phyloP scores from a whole-genome alignment of 2,329 filamentous ascomycete genomes.

The Verticillium albo-atrum region DNA sequence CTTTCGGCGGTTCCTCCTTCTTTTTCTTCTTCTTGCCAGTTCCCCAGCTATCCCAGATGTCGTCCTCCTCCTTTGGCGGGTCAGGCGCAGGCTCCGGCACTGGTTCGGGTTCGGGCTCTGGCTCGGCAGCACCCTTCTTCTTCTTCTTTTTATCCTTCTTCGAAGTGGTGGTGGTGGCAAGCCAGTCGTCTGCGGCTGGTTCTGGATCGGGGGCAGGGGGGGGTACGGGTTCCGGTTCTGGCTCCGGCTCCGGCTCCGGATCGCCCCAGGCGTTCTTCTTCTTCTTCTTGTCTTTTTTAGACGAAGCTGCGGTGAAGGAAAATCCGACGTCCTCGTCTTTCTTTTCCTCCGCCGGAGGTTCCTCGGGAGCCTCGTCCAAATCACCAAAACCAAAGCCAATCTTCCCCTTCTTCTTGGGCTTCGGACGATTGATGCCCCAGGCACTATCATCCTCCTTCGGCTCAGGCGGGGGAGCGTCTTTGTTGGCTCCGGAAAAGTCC shows the following conservation, averaged over 20 bases:
- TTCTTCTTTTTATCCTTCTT: constrained; percentile 1
- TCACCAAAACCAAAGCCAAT: constrained; percentile 42
- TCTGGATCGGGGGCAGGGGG: constrained; percentile 2
- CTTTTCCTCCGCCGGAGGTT: constrained; percentile 26
- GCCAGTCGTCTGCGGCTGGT: constrained; percentile 11
- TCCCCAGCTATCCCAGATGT: constrained; percentile 28
- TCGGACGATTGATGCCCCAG: constrained; percentile 42
- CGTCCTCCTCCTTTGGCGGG: constrained; percentile 18
- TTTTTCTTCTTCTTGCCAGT: constrained; percentile 33
- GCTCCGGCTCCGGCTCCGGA: constrained; percentile 21
- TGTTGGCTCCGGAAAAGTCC: constrained; percentile 34
- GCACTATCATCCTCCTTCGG: constrained; percentile 38
- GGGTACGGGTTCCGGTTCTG: constrained; percentile 14
- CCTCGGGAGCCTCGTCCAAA: constrained; percentile 27
- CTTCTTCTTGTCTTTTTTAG: constrained; percentile 41
- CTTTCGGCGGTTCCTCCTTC: constrained; percentile 31
- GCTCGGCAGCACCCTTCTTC: constrained; percentile 8
- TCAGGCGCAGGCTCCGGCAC: constrained; percentile 19
- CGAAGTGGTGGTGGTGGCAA: constrained; percentile 3
- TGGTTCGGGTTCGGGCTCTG: constrained; percentile 16
- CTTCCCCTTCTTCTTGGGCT: constrained; percentile 49
- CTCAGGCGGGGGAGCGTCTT: constrained; percentile 26
- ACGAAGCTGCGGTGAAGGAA: constrained; percentile 11
- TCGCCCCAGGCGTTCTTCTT: constrained; percentile 29
- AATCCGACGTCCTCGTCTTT: constrained; percentile 27